phyloP scores from a whole-genome alignment of 371 early-diverging fungal genomes.

The Apophysomyces elegans region DNA sequence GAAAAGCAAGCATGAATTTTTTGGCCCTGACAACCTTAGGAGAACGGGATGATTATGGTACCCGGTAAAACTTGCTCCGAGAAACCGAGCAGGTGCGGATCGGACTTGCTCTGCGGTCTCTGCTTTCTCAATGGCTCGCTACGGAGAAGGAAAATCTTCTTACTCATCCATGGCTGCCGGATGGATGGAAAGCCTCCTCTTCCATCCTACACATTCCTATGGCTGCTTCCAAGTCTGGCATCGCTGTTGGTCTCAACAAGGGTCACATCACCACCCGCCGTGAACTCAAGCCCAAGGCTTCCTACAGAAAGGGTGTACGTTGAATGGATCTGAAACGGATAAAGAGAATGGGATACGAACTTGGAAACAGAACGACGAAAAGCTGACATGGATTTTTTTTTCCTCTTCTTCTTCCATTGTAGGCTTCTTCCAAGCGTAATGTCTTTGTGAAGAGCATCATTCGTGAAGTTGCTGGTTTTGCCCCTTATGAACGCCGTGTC shows the following conservation, averaged over 20 bases:
- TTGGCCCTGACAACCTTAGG: too few relatives aligned
- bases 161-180: not conserved
- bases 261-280: constrained; percentile 89
- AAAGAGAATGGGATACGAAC: constrained; percentile 10
- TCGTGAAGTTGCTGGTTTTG: constrained; percentile 98
- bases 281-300: constrained; percentile 78
- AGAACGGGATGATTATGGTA: not conserved
- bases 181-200: constrained; percentile 5
- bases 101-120: not conserved
- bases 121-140: too few relatives aligned
- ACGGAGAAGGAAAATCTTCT: too few relatives aligned
- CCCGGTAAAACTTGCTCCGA: not conserved
- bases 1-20: too few relatives aligned
- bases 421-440: constrained; percentile 85
- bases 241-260: constrained; percentile 80
- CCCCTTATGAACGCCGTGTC: constrained; percentile 98
- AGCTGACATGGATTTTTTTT: not conserved
- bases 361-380: not conserved
- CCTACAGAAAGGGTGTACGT: constrained; percentile 89
- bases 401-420: constrained; percentile 8
- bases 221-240: constrained; percentile 63
- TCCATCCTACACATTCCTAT: constrained; percentile 10
- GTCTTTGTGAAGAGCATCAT: constrained; percentile 91
- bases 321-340: constrained; percentile 12
- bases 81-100: not conserved